Base-by-base conservation (phyloP, 768 basidiomycete genomes). In the Podaxis carcinomalis region DNA sequence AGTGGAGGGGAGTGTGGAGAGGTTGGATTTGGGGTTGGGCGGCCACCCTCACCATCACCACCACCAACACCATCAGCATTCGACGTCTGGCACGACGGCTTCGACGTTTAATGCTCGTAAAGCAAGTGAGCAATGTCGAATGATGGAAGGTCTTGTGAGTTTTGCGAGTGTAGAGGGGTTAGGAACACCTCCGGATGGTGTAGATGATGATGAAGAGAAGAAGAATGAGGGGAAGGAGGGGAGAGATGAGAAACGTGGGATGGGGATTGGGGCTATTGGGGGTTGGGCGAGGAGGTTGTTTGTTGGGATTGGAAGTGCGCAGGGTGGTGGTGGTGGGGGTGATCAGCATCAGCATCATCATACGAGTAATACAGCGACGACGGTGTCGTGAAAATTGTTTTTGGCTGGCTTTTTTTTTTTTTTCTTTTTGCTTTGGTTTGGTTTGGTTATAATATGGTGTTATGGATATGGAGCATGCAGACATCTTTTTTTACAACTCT, bases 111-210 rank as follows among this genome's bases (percentile, higher is more conserved):
- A 70, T 59, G 68, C 61, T 14, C 52, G 69, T 11, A 65, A 66
- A 13, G 69, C 69, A 35, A 65, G 64, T 47, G 66, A 63, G 51
- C 62, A 54, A 52, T 67, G 66, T 56, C 60, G 67, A 44, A 57
- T 56, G 60, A 68, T 70, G 55, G 65, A 70, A 19, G 69, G 69
- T 10, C 68, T 68, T 63, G 67, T 70, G 16, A 64, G 62, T 44
- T 70, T 70, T 62, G 53, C 67, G 40, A 64, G 46, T 44, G 62
- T 70, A 14, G 69, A 70, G 51, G 69, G 69, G 21, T 39, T 70
- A 56, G 69, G 69, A 19, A 65, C 39, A 4, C 69, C 69, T 0
- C 68, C 68, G 3, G 67, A 68, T 23, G 61, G 62, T 46, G 65
- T 54, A 16, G 63, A 63, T 13, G 63, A 65, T 6, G 62, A 63